Percentiles rank a stretch among this genome's conserved stretches.
phyloP scores from a whole-genome alignment of 2,329 filamentous ascomycete species.

The Trichoderma arundinaceum region DNA sequence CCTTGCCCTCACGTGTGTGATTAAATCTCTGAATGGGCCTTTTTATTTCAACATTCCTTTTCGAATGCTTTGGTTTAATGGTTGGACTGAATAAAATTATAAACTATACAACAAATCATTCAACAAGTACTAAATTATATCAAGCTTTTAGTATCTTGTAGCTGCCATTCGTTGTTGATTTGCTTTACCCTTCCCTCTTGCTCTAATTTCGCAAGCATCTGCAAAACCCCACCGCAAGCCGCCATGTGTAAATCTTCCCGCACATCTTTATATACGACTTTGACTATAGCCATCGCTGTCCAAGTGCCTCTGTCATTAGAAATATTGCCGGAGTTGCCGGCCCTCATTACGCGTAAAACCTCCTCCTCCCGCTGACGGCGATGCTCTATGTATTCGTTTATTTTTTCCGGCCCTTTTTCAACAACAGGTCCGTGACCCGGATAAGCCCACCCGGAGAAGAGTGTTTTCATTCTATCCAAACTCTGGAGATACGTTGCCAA shows the following conservation, averaged over 20 bases:
- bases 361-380: conserved; percentile 79
- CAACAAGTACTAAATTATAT: neutral
- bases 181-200: conserved; percentile 69
- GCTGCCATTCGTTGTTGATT: conserved; percentile 43
- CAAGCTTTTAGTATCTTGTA: conserved; percentile 34
- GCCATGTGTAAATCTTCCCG: conserved; percentile 75
- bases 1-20: neutral
- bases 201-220: conserved; percentile 80
- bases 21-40: too few species aligned
- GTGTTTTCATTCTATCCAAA: conserved; percentile 69
- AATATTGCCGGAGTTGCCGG: conserved; percentile 40
- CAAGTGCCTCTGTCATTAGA: conserved; percentile 48
- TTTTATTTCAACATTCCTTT: neutral
- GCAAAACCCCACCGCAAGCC: conserved; percentile 75
- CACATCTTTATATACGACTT: conserved; percentile 81
- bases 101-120: too few species aligned
- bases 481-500: conserved; percentile 71
- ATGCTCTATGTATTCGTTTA: conserved; percentile 84
- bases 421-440: conserved; percentile 87
- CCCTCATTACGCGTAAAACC: conserved; percentile 68
- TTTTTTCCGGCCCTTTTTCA: conserved; percentile 71
- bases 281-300: conserved; percentile 83
- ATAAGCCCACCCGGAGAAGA: conserved; percentile 74
- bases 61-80: too few species aligned
- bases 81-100: too few species aligned